These are phyloP conservation scores for Pelargonium fulgidum DNA, from an alignment of 441 rosid species.

Conservation along the genomic window DNA sequence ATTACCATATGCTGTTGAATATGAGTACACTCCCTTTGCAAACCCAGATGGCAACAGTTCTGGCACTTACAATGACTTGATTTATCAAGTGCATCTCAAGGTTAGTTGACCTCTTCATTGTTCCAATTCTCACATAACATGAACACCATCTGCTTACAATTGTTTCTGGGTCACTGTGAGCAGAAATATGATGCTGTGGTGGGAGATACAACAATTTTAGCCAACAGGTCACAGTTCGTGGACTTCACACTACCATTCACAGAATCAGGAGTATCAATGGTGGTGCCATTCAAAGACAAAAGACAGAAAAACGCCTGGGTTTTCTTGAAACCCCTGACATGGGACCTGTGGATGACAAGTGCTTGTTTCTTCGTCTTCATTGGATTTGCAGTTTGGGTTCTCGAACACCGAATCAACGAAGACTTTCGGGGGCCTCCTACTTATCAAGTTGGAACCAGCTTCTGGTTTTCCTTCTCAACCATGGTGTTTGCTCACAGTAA, in stretches of 20 bases:
- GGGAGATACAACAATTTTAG: constrained; percentile 49
- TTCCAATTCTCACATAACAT: neutral
- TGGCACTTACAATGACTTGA: constrained; percentile 36
- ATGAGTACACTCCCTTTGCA: constrained; percentile 31
- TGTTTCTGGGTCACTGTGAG: neutral
- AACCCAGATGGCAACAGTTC: constrained; percentile 19
- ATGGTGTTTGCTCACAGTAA: constrained; percentile 41
- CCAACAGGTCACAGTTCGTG: constrained; percentile 37
- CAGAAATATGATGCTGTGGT: constrained; percentile 43
- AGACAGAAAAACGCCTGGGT: constrained; percentile 29
- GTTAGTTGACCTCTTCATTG: neutral
- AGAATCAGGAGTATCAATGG: constrained; percentile 45
- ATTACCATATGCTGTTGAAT: constrained; percentile 40
- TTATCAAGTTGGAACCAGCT: constrained; percentile 28
- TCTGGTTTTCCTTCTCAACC: constrained; percentile 44
- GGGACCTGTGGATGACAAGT: constrained; percentile 32
- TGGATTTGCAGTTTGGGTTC: constrained; percentile 34
- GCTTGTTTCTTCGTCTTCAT: constrained; percentile 32
- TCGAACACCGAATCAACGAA: constrained; percentile 30
- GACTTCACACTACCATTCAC: constrained; percentile 60
- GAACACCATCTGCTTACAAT: neutral
- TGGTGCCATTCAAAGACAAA: constrained; percentile 31
- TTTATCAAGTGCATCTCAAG: constrained; percentile 28
- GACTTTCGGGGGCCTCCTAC: constrained; percentile 35
- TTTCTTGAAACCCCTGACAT: constrained; percentile 41